Evolutionary conservation across 2,329 filamentous ascomycete species (phyloP), one percentile per base, ranked within the genome.

Genomic region (Alternaria rosae): DNA sequence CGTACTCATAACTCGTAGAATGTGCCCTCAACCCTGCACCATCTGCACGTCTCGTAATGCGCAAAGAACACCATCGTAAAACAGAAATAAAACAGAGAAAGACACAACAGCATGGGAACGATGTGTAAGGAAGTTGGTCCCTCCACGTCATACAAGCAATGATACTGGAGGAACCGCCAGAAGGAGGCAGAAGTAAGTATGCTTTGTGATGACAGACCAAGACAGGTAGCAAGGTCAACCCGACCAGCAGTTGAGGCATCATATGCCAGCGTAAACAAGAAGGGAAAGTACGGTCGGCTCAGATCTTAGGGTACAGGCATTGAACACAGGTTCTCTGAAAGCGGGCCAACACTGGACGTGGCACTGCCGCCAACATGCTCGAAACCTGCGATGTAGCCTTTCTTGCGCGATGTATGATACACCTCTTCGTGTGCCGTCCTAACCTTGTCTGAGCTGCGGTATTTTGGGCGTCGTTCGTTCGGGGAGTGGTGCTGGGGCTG

Each of bases 101-200:
- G 41, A 44, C 9, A 54, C 21, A 44, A 51, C 25, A 43, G n/a
- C 44, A 54, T 23, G 44, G 17, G 26, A 41, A 59, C 56, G 63
- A 59, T 55, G 63, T 35, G 38, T 64, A 66, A 52, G 44, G 64
- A 63, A 63, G 50, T 50, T 70, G 66, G 68, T 68, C 70, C 62
- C 67, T 74, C 65, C 70, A 67, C 43, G 62, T 70, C 74, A 64
- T 73, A 62, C 66, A 57, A 35, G 51, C 68, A 71, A 65, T 74
- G 69, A 67, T 66, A 50, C 47, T 23, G 64, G 61, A 65, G 54
- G 45, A 60, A 53, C 59, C 64, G 67, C 58, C 64, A 17, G 13
- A 38, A 47, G 51, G 58, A 66, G 72, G 69, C 59, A 70, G 68
- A 67, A 71, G 70, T 73, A 75, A 70, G 63, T 59, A 75, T 74